Evolutionary conservation across 768 basidiomycete genomes (phyloP), one percentile per base, ranked within the genome.

Genomic region (Hortiboletus flavorubellus): DNA sequence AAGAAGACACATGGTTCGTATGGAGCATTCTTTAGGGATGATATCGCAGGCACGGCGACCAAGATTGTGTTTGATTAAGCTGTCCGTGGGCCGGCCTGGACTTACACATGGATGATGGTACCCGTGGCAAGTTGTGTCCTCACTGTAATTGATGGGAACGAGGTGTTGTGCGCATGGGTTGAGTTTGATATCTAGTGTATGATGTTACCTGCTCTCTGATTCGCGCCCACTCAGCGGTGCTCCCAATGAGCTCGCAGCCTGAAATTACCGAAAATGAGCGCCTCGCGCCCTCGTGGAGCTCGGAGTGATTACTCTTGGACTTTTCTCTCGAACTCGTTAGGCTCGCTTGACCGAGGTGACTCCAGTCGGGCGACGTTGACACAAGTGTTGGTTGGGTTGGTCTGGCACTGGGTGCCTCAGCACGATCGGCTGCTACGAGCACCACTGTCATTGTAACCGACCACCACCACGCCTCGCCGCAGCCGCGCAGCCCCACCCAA

Each of bases 1-100:
- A 98, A 98, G 80, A 92, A 85, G 79, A 83, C 87, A 62, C 95
- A 98, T 64, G 76, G 91, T 18, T 87, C 83, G 40, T 98, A 97
- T 63, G 95, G 95, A 5, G 90, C 89, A 6, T 93, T 92, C 72
- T 93, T 80, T 71, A 71, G 87, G 53, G 84, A 89, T 60, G 78
- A 78, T 56, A 72, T 78, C 43, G 79, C 80, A 23, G 79, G 79
- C 21, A 82, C 76, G 2, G 84, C 88, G n/a, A 89, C 83, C 10
- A 90, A 88, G 77, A 91, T 91, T 59, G 85, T 84, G 45, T 92
- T 92, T 66, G 66, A 68, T 23, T 80, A 75, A 68, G 64, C n/a
- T 43, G 46, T 51, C 8, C 33, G 54, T 38, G 55, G 49, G 47
- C 23, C 16, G 23, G 49, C 26, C 18, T 31, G 21, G 46, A 52